Percentiles rank a stretch among this genome's conserved stretches.
Evolutionary conservation across 1,284 basidiomycete genomes (phyloP).

Genomic region (Rhodotorula sp.): DNA sequence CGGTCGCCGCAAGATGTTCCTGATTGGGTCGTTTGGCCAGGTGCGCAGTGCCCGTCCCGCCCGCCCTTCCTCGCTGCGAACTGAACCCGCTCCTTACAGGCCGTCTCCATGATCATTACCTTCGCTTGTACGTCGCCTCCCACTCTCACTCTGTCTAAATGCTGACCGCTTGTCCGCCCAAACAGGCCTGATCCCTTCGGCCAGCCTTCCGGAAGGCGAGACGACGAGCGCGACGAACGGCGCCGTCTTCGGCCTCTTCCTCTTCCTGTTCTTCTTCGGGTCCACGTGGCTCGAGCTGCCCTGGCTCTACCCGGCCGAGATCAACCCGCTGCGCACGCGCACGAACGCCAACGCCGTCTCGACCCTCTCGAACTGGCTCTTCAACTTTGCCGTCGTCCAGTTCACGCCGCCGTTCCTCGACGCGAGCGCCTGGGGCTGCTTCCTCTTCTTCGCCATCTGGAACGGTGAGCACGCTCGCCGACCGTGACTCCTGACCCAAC

Average conservation of each 20-base stretch:
- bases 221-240: slow-evolving; percentile 38
- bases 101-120: slow-evolving; percentile 55
- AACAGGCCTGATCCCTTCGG: slow-evolving; percentile 48
- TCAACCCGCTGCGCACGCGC: slow-evolving; percentile 58
- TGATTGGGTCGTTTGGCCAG: slow-evolving; percentile 54
- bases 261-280: slow-evolving; percentile 55
- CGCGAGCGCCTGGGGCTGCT: slow-evolving; percentile 31
- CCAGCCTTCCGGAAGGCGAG: not conserved
- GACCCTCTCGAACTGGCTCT: slow-evolving; percentile 54
- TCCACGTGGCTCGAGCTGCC: slow-evolving; percentile 53
- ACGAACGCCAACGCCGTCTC: slow-evolving; percentile 59
- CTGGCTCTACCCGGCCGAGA: slow-evolving; percentile 54
- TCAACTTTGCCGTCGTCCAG: slow-evolving; percentile 40
- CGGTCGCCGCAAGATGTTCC: slow-evolving; percentile 56
- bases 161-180: not conserved
- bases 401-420: slow-evolving; percentile 43
- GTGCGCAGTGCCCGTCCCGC: no score
- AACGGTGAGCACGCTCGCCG: no score
- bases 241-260: slow-evolving; percentile 53
- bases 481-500: no score
- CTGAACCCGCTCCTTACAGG: slow-evolving; percentile 36
- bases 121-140: slow-evolving; percentile 46
- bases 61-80: no score
- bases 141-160: not conserved
- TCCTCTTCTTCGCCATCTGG: slow-evolving; percentile 38